A percentile compares a stretch with the other conserved stretches of the same genome.
These are phyloP conservation scores for Termitomyces eurrhizus DNA, from an alignment of 768 basidiomycete species.

Conservation along the genomic window DNA sequence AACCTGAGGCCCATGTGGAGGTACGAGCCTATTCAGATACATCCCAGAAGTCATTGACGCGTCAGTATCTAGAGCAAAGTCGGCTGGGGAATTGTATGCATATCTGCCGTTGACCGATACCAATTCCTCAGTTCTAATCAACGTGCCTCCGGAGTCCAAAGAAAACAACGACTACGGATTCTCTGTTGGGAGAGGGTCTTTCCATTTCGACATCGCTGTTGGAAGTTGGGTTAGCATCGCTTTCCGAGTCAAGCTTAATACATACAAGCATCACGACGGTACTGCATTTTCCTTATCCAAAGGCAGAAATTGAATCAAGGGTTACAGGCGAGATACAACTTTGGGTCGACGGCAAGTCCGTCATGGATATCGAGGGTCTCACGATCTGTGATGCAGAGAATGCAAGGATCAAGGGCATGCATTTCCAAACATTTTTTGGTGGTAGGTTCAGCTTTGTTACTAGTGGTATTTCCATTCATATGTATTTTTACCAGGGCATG, in stretches of 20 bases:
- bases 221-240: slow-evolving; percentile 60
- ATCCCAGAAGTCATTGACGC: background rate
- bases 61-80: slow-evolving; percentile 21
- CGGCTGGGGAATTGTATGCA: slow-evolving; percentile 63
- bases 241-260: slow-evolving; percentile 68
- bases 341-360: slow-evolving; percentile 57
- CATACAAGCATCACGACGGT: slow-evolving; percentile 57
- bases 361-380: slow-evolving; percentile 48
- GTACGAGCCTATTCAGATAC: slow-evolving; percentile 25
- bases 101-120: slow-evolving; percentile 53
- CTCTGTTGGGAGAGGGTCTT: slow-evolving; percentile 65
- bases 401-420: slow-evolving; percentile 60
- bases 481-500: slow-evolving; percentile 35
- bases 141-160: slow-evolving; percentile 45
- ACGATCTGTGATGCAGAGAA: slow-evolving; percentile 39
- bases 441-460: slow-evolving; percentile 32
- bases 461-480: background rate
- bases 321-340: slow-evolving; percentile 58
- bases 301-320: background rate
- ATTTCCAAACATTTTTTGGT: slow-evolving; percentile 79
- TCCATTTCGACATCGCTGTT: slow-evolving; percentile 46
- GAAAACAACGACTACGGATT: slow-evolving; percentile 58
- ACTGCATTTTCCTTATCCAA: slow-evolving; percentile 3
- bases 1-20: slow-evolving; percentile 74
- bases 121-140: slow-evolving; percentile 39